These are phyloP conservation scores for Aspergillus sp. DNA, from an alignment of 2,329 filamentous ascomycete species.

Conservation along the genomic window DNA sequence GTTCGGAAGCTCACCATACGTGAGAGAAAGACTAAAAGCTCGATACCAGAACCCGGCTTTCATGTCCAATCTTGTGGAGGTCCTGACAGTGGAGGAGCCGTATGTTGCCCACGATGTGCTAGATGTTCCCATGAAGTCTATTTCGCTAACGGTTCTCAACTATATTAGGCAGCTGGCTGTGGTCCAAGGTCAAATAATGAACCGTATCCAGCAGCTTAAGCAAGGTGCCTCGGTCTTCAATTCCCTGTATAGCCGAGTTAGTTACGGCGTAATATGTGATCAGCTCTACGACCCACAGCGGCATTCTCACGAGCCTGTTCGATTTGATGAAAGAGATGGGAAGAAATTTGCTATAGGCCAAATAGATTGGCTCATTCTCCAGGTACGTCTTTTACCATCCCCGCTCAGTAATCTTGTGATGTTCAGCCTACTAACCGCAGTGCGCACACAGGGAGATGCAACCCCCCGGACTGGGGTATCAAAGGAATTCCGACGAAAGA, in stretches of 20 bases:
- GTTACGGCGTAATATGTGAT: conserved; percentile 6
- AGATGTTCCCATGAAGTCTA: neutral
- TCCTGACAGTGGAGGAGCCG: conserved; percentile 1
- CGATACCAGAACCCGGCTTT: neutral
- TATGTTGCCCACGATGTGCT: neutral
- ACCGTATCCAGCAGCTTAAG: neutral
- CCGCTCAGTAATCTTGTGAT: neutral
- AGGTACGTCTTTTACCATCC: neutral
- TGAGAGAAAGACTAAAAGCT: conserved; percentile 1
- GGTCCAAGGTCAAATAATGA: conserved; percentile 4
- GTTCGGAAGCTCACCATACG: conserved; percentile 4
- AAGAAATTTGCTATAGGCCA: conserved; percentile 4
- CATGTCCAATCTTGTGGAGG: neutral
- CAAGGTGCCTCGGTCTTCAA: neutral
- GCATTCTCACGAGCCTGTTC: neutral
- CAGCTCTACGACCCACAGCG: neutral
- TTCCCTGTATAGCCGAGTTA: neutral
- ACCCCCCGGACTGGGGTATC: neutral
- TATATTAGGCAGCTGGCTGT: conserved; percentile 1
- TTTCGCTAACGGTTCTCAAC: neutral
- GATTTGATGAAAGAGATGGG: conserved; percentile 2
- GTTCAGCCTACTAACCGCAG: neutral
- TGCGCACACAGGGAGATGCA: neutral
- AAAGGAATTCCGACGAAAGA: conserved; percentile 1
- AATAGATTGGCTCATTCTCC: conserved; percentile 5